Evolutionary conservation across 1,284 basidiomycete species (phyloP), one percentile per base, ranked within the genome.

Genomic region (Tremellales sp.): DNA sequence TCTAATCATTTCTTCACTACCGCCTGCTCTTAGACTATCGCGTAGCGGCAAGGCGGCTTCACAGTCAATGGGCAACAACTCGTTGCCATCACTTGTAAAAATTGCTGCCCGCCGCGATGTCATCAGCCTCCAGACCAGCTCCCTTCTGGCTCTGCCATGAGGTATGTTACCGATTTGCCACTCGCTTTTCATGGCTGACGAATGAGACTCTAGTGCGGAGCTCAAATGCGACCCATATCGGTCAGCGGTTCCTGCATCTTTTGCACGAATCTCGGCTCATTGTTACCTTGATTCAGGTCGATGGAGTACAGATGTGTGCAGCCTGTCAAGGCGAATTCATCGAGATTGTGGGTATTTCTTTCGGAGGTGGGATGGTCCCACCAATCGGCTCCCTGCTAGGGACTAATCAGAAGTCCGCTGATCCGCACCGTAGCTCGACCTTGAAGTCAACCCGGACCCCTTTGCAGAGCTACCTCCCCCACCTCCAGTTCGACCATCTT

Each of bases 121-220:
- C 22, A 36, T 33, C 41, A n/a, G n/a, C 43, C 32, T 18, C 27
- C 2, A 37, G 48, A 19, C 36, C 57, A 12, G 48, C 54, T 13
- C 58, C 64, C 9, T 68, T 70, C 57, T 70, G 67, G 67, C 51
- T 68, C 2, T 70, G 67, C 39, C 67, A 70, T 45, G 60, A 68
- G 53, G 67, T 68, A 24, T 31, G 65, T 39, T 21, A 4, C 27
- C 29, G 14, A 16, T 27, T 21, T 16, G 21, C 24, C 29, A 18
- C 22, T n/a, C 21, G 14, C 5, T 22, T 34, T 19, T 42, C 8
- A 44, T 9, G 7, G 40, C 49, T 56, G 27, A 53, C 46, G 19
- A 9, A 19, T 40, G 18, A 7, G 13, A 10, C 26, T 2, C 53
- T n/a, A 63, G 68, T 71, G 68, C 45, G 59, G 61, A 24, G 67